phyloP scores from a whole-genome alignment of 768 basidiomycete genomes.

The Basidioascus undulatus region DNA sequence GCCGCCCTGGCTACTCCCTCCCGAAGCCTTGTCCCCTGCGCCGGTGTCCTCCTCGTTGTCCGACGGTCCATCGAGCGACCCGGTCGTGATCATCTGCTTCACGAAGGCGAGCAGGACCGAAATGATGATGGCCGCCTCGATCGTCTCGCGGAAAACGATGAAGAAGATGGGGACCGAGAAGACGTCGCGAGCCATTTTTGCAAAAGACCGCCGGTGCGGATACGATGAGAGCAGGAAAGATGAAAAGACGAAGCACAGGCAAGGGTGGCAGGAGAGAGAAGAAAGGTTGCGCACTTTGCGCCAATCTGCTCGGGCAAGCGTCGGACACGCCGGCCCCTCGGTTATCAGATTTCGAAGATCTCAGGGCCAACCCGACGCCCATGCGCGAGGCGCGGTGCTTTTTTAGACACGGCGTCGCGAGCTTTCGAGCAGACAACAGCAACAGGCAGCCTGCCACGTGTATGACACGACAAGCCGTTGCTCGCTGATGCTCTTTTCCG shows the following conservation, averaged over 20 bases:
- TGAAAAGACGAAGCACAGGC: not conserved
- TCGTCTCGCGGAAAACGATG: constrained; percentile 62
- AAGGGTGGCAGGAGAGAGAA: not conserved
- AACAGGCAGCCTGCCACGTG: no score
- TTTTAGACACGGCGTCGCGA: no score
- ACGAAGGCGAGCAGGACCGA: constrained; percentile 75
- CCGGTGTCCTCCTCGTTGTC: not conserved
- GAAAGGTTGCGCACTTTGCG: no score
- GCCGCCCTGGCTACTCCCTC: not conserved
- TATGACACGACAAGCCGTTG: no score
- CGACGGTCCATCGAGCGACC: not conserved
- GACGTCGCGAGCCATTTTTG: constrained; percentile 9
- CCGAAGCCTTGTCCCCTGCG: not conserved
- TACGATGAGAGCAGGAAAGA: not conserved
- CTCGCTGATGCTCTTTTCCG: no score
- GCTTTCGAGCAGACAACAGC: no score
- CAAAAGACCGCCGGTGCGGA: not conserved
- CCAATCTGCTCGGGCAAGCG: no score
- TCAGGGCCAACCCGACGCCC: no score
- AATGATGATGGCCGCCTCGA: constrained; percentile 79
- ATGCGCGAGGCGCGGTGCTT: no score
- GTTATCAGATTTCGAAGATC: no score
- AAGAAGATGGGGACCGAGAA: constrained; percentile 1
- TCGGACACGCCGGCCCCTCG: no score
- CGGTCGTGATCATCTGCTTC: constrained; percentile 41